Evolutionary conservation across 2,329 filamentous ascomycete genomes (phyloP).

Genomic region (Epichloe gansuensis): DNA sequence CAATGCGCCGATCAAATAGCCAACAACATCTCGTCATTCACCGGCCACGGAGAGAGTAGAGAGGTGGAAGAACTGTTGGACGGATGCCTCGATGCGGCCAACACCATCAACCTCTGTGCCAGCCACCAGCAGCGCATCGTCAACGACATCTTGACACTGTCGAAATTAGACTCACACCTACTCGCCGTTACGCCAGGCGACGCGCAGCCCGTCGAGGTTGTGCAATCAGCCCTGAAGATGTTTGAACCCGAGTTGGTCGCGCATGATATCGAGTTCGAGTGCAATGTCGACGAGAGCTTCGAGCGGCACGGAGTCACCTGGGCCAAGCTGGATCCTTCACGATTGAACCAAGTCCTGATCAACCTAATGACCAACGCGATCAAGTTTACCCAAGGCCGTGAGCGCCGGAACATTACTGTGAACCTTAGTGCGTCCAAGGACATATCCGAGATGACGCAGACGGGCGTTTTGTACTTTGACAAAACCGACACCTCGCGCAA

Average conservation of each 20-base stretch:
- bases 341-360: slow-evolving; percentile 63
- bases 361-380: slow-evolving; percentile 61
- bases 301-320: slow-evolving; percentile 52
- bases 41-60: slow-evolving; percentile 24
- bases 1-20: slow-evolving; percentile 67
- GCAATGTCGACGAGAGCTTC: slow-evolving; percentile 57
- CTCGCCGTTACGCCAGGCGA: slow-evolving; percentile 59
- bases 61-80: slow-evolving; percentile 38
- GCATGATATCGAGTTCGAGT: slow-evolving; percentile 59
- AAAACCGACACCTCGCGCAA: slow-evolving; percentile 27
- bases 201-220: slow-evolving; percentile 54
- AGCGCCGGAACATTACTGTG: slow-evolving; percentile 48
- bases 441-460: slow-evolving; percentile 27
- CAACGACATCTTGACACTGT: slow-evolving; percentile 54
- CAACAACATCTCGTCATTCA: slow-evolving; percentile 34
- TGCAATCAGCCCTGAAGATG: slow-evolving; percentile 62
- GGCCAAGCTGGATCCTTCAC: slow-evolving; percentile 64
- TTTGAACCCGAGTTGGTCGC: slow-evolving; percentile 64
- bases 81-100: slow-evolving; percentile 58
- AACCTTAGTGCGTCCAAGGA: slow-evolving; percentile 51
- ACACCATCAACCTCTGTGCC: slow-evolving; percentile 69
- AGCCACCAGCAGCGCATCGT: slow-evolving; percentile 67
- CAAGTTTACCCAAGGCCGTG: slow-evolving; percentile 51
- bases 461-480: slow-evolving; percentile 35
- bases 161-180: slow-evolving; percentile 59